Evolutionary conservation across 2,329 filamentous ascomycete genomes (phyloP).

Genomic region (Pseudogymnoascus sp.): DNA sequence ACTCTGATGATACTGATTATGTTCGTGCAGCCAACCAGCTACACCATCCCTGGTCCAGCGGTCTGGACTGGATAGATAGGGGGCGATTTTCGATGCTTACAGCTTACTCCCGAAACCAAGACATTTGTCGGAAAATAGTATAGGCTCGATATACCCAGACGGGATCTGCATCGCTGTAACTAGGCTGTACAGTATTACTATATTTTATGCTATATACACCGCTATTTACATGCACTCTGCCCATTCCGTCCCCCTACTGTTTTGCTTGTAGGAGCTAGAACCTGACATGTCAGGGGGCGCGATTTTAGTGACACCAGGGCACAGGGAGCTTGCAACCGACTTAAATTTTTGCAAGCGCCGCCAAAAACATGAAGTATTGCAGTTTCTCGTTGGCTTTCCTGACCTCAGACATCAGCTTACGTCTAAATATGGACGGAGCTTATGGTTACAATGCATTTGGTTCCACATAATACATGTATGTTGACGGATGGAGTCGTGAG

Average conservation of each 20-base stretch:
- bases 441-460: neutral
- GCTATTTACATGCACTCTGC: neutral
- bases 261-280: no score
- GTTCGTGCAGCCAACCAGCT: conserved; percentile 19
- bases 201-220: neutral
- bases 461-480: neutral
- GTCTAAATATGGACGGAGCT: neutral
- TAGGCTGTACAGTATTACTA: neutral
- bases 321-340: neutral
- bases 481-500: neutral
- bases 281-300: neutral
- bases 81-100: neutral
- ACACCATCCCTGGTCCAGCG: conserved; percentile 21
- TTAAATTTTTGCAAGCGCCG: neutral
- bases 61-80: conserved; percentile 18
- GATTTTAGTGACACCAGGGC: neutral
- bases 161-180: no score
- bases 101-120: neutral
- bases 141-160: neutral
- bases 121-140: neutral
- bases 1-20: neutral
- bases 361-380: neutral
- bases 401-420: neutral
- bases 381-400: neutral
- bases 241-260: neutral